Conservation (phyloP, 257 asterid genomes). For the Solanum ossicruentum region DNA sequence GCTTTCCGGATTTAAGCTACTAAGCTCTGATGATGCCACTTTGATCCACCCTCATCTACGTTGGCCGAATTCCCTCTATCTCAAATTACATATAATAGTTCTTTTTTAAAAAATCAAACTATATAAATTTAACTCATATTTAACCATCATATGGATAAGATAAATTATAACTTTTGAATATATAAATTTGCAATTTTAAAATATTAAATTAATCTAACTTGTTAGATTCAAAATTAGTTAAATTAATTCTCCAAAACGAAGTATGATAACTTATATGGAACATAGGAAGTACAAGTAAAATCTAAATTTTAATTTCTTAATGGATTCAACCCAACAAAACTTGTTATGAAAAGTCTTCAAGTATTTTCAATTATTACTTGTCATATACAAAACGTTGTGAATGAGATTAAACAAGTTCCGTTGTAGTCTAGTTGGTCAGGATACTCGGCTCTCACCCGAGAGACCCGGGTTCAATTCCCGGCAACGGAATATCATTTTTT, state of each 20-base stretch:
- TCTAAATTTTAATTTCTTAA: not conserved
- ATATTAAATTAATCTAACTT: not conserved
- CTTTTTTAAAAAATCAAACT: not conserved
- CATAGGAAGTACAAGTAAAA: not conserved
- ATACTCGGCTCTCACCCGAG: conserved; percentile 99
- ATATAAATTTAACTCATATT: not conserved
- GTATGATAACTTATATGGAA: not conserved
- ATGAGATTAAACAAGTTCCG: conserved; percentile 4
- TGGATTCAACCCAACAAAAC: not conserved
- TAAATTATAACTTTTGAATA: not conserved
- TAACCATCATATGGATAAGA: too few relatives aligned
- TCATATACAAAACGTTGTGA: too few relatives aligned
- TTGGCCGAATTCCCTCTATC: not conserved
- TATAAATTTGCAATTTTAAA: not conserved
- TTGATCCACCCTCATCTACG: too few relatives aligned
- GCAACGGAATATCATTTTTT: conserved; percentile 17
- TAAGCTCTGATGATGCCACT: not conserved
- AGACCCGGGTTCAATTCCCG: conserved; percentile 96
- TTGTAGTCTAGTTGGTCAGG: conserved; percentile 99
- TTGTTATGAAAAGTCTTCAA: not conserved
- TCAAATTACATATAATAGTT: not conserved
- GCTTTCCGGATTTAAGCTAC: not conserved
- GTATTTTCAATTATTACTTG: not conserved
- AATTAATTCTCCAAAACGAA: not conserved
- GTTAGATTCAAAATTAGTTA: not conserved